phyloP scores from a whole-genome alignment of 2,329 filamentous ascomycete species.

The Paraphaeosphaeria minitans region DNA sequence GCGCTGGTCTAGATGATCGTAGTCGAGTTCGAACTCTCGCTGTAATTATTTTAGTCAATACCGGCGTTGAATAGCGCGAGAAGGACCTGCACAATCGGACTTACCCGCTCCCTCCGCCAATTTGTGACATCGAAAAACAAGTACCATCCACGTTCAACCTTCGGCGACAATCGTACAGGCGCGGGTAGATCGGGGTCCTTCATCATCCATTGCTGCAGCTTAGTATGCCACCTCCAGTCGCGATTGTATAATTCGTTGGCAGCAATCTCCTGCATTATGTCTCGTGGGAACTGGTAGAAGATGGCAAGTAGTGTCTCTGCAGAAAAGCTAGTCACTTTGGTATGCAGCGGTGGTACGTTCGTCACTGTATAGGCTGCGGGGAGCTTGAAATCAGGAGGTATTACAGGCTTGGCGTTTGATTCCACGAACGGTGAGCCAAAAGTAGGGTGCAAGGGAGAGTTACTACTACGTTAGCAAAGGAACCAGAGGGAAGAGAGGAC shows the following conservation, averaged over 20 bases:
- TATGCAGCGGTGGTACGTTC: slow-evolving; percentile 66
- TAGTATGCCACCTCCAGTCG: slow-evolving; percentile 62
- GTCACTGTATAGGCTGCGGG: slow-evolving; percentile 69
- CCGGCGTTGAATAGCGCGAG: not conserved
- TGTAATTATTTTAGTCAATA: slow-evolving; percentile 30
- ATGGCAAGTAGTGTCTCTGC: slow-evolving; percentile 72
- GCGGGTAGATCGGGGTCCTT: slow-evolving; percentile 55
- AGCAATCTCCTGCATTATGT: slow-evolving; percentile 69
- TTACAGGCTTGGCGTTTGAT: slow-evolving; percentile 61
- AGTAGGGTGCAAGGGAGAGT: slow-evolving; percentile 64
- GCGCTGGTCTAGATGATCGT: slow-evolving; percentile 56
- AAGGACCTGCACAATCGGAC: slow-evolving; percentile 9
- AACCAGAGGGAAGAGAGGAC: not conserved
- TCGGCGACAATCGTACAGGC: slow-evolving; percentile 52
- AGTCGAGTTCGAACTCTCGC: slow-evolving; percentile 59
- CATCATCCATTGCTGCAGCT: slow-evolving; percentile 60
- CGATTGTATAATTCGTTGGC: slow-evolving; percentile 63
- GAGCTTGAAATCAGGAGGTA: slow-evolving; percentile 65
- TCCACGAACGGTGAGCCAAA: slow-evolving; percentile 69
- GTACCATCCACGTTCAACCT: slow-evolving; percentile 58
- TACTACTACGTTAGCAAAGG: slow-evolving; percentile 34
- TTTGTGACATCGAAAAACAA: slow-evolving; percentile 60
- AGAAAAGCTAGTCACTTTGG: slow-evolving; percentile 63
- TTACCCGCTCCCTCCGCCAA: slow-evolving; percentile 58
- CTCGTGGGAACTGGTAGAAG: slow-evolving; percentile 70